These are phyloP conservation scores for Phytophthora cactorum DNA, from an alignment of 352 stramenopile genomes.

Conservation along the genomic window DNA sequence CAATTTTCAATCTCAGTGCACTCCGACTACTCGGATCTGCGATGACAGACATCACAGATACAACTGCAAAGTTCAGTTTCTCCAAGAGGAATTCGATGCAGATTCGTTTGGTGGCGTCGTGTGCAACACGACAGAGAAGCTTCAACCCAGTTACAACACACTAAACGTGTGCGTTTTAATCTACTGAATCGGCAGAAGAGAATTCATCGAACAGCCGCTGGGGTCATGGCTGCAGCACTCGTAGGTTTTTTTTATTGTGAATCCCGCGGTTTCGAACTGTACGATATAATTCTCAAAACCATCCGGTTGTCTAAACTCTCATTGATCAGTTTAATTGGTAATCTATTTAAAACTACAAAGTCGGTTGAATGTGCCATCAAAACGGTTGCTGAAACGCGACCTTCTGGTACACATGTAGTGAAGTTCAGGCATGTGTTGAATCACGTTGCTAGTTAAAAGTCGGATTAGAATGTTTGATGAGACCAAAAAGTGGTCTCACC, in stretches of 20 bases:
- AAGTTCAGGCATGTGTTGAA: no score
- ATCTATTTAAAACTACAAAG: no score
- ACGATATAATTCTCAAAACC: no score
- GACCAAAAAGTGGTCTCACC: no score
- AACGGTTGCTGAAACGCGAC: no score
- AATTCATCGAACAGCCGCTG: slow-evolving; percentile 24
- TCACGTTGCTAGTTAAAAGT: no score
- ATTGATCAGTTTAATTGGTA: no score
- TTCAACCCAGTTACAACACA: slow-evolving; percentile 18
- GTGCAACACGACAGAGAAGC: slow-evolving; percentile 32
- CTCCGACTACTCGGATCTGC: slow-evolving; percentile 48
- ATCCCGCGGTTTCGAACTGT: no score
- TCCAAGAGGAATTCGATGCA: slow-evolving; percentile 38
- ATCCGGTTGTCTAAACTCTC: no score
- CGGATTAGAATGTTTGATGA: no score
- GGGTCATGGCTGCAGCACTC: slow-evolving; percentile 25
- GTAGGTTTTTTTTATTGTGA: background rate
- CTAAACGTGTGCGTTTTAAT: slow-evolving; percentile 24
- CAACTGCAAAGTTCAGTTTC: slow-evolving; percentile 45
- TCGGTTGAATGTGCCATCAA: no score
- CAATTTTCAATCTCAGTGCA: slow-evolving; percentile 49
- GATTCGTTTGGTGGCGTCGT: slow-evolving; percentile 36
- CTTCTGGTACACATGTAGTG: no score
- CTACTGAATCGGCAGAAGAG: background rate
- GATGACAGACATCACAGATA: slow-evolving; percentile 42